These are phyloP conservation scores for Stenocarpella maydis DNA, from an alignment of 2,329 filamentous ascomycete species.

Conservation along the genomic window DNA sequence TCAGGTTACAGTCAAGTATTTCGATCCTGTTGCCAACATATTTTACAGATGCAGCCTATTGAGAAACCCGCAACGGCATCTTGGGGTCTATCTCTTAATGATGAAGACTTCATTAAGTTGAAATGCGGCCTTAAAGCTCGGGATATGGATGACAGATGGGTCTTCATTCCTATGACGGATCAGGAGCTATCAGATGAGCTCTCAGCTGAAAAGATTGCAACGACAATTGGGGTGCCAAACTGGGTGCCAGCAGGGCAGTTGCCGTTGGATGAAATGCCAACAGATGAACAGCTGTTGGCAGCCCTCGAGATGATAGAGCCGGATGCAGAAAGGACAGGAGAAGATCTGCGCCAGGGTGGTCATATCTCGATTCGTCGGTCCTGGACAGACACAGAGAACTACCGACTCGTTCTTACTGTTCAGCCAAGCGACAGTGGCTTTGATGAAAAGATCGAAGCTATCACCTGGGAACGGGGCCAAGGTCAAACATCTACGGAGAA, in stretches of 20 bases:
- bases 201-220: background rate
- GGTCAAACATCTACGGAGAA: background rate
- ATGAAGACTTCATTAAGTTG: slow-evolving; percentile 12
- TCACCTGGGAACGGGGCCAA: background rate
- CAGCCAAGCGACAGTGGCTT: background rate
- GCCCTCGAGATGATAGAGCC: background rate
- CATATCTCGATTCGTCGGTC: slow-evolving; percentile 10
- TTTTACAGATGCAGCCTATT: background rate
- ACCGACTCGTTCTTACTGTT: slow-evolving; percentile 20
- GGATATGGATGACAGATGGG: slow-evolving; percentile 17
- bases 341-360: background rate
- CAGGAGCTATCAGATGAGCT: background rate
- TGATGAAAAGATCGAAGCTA: background rate
- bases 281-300: background rate
- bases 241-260: too few species aligned
- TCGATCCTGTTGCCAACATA: background rate
- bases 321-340: background rate
- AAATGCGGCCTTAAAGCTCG: background rate
- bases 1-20: background rate
- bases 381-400: slow-evolving; percentile 21
- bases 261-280: background rate
- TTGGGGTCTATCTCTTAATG: background rate
- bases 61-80: background rate
- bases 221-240: background rate
- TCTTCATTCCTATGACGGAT: slow-evolving; percentile 3